Evolutionary conservation across 1,139 yeast species (phyloP).

Genomic region (Protomyces gravidus): DNA sequence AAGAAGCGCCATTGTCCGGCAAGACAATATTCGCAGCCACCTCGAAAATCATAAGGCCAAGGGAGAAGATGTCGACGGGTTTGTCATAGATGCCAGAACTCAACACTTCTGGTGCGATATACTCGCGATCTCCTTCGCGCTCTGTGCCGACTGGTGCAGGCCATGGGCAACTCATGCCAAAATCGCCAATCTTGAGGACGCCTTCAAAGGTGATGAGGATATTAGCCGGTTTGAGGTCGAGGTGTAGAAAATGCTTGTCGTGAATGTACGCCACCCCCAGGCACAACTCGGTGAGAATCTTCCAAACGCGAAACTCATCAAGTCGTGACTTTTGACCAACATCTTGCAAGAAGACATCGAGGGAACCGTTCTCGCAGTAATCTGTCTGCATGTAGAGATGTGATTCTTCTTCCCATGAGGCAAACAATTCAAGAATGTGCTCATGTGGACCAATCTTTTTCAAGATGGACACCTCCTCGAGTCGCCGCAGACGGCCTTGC

Average conservation of each 20-base stretch:
- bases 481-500: conserved; percentile 49
- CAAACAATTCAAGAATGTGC: conserved; percentile 70
- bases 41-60: conserved; percentile 88
- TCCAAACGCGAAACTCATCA: conserved; percentile 98
- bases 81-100: conserved; percentile 77
- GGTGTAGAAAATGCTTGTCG: conserved; percentile 66
- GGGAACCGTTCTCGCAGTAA: conserved; percentile 88
- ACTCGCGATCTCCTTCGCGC: conserved; percentile 94
- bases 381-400: conserved; percentile 90
- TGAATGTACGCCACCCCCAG: conserved; percentile 80
- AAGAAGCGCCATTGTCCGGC: conserved; percentile 94
- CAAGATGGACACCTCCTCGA: conserved; percentile 57
- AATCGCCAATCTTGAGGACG: conserved; percentile 76
- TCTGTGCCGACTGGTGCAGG: conserved; percentile 55
- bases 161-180: conserved; percentile 65
- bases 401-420: conserved; percentile 77
- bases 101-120: conserved; percentile 94
- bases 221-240: conserved; percentile 93
- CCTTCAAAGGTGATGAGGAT: conserved; percentile 94
- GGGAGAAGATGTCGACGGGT: conserved; percentile 89
- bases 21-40: conserved; percentile 91
- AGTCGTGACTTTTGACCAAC: conserved; percentile 68
- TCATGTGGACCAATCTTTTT: conserved; percentile 65
- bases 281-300: conserved; percentile 75
- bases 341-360: conserved; percentile 73